phyloP scores from a whole-genome alignment of 768 basidiomycete species.

The Xerocomellus chrysenteron region DNA sequence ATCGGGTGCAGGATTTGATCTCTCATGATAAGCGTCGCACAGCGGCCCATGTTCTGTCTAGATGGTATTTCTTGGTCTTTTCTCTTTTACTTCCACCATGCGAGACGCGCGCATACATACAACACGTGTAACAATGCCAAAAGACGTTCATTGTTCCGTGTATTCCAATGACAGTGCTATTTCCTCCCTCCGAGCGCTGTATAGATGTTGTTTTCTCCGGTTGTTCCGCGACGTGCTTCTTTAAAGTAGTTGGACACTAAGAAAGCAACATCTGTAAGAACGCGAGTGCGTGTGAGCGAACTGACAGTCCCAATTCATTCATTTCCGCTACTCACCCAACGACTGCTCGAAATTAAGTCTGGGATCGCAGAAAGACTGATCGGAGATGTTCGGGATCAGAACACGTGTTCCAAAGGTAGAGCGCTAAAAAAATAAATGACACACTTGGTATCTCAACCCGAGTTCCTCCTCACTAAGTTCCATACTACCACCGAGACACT shows the following conservation, averaged over 20 bases:
- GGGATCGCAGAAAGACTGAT: conserved; percentile 89
- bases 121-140: conserved; percentile 8
- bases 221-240: conserved; percentile 50
- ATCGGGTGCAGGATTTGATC: conserved; percentile 88
- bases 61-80: neutral
- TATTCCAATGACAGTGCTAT: conserved; percentile 9
- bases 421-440: conserved; percentile 10
- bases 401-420: neutral
- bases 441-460: conserved; percentile 83
- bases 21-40: conserved; percentile 52
- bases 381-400: neutral
- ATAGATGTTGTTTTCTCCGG: conserved; percentile 27
- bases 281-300: neutral
- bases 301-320: neutral
- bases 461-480: conserved; percentile 86
- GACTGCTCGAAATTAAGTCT: conserved; percentile 92
- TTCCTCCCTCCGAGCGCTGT: conserved; percentile 30
- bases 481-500: conserved; percentile 97
- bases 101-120: neutral
- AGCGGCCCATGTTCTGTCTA: neutral
- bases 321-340: conserved; percentile 58
- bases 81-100: neutral
- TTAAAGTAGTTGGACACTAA: conserved; percentile 80
- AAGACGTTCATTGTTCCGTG: neutral
- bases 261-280: conserved; percentile 73